Base-by-base conservation (phyloP, 73 alveolate genomes). In the Blepharisma japonicum region DNA sequence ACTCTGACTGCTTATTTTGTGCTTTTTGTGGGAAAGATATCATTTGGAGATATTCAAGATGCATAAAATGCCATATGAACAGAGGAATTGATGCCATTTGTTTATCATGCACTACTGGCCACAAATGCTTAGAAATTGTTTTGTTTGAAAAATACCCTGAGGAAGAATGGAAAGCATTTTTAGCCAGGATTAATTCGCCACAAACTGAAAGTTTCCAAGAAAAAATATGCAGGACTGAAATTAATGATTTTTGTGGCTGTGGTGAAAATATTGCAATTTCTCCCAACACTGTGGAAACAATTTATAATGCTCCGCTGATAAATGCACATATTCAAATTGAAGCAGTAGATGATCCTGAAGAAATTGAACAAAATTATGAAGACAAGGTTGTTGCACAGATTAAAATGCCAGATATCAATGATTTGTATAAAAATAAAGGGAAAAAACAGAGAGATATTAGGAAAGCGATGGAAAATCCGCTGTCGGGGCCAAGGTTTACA, bases 401-500 rank as follows among this genome's bases (percentile, higher is more conserved):
- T 14, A 14, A 11, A 20, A 14, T 14, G 46, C 23, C 18, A 39
- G 46, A 61, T 61, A 18, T 61, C 11, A 39, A 61, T 25, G 74
- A n/a, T n/a, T 14, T n/a, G 14, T 61, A 61, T 61, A 61, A 61
- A 5, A 61, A 39, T 8, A 14, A 18, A 18, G 74, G 74, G 46
- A 20, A 20, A 39, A 61, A 61, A 5, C 14, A 61, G 23, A n/a
- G 23, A 25, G 23, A 61, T 14, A 61, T 61, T 39, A 61, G 74
- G 23, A 39, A 61, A 61, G 74, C 74, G 49, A 61, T 61, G 74
- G 50, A 61, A 25, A 61, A 61, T 61, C 74, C 74, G 11, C 38
- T 61, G 14, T 9, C n/a, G 0, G 74, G 74, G 49, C 74, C 74
- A 3, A 61, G 74, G 74, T 61, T 61, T 61, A 61, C 14, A 2